Base-by-base conservation (phyloP, 2,329 filamentous ascomycete genomes). In the Fusarium nurragi region DNA sequence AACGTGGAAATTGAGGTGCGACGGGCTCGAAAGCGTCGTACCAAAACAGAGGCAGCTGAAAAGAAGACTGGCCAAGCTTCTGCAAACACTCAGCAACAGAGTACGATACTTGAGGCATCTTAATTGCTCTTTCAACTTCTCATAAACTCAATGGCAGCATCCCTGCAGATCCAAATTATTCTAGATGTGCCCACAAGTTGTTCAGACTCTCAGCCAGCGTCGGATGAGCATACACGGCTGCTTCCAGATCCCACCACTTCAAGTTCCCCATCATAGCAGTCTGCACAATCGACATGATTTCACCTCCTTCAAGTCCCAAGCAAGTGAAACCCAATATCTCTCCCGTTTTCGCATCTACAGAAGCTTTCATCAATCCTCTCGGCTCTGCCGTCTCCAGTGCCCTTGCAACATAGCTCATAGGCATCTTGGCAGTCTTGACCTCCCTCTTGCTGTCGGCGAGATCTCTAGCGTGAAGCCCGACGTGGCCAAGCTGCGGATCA, bases 1-100 rank as follows among this genome's bases (percentile, higher is more conserved):
- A 77, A 77, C n/a, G 73, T 91, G 6, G 90, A 93, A 78, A 86
- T 89, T 48, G 85, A 90, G 66, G 87, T 94, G 51, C 82, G 89
- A 34, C 80, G 89, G 55, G 84, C 83, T 32, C 78, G 82, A 55
- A 88, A 88, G 77, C 82, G 74, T 76, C 77, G 83, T 32, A 79
- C 80, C 23, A 86, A 85, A 73, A 78, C 77, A 2, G 78, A 78
- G 60, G 75, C 73, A 5, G 75, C 74, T 13, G 71, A 72, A 19
- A 78, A 75, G 65, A 69, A 69, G 48, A 69, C 71, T 30, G 56
- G 54, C 14, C 57, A 40, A 39, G 23, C 50, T 21, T 32, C 39
- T n/a, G 10, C 26, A 46, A 51, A 12, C 39, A 50, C 21, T 38
- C 57, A 60, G 21, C 22, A 43, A 40, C 37, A 58, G 32, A 37